phyloP scores from a whole-genome alignment of 2,329 filamentous ascomycete genomes.

The Daldinia eschscholtzii region DNA sequence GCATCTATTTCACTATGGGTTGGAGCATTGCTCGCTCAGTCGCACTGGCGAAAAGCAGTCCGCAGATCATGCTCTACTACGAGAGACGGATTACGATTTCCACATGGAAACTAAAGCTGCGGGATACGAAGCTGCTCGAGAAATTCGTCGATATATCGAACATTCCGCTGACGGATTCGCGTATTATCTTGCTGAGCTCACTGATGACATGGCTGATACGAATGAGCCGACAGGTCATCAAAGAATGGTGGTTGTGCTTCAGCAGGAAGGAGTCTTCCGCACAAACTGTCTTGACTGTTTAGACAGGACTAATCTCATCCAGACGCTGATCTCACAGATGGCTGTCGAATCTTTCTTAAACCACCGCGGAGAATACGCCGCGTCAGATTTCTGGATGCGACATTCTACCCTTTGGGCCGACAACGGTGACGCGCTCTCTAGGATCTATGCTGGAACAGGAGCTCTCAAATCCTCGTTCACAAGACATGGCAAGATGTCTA shows the following conservation, averaged over 20 bases:
- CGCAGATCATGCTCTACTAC: slow-evolving; percentile 79
- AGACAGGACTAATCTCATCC: slow-evolving; percentile 94
- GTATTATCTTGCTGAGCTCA: slow-evolving; percentile 87
- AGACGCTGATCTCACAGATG: slow-evolving; percentile 96
- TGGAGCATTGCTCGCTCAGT: slow-evolving; percentile 80
- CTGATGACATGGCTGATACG: slow-evolving; percentile 64
- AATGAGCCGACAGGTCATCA: slow-evolving; percentile 54
- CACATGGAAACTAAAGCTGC: slow-evolving; percentile 91
- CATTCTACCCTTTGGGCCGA: slow-evolving; percentile 97
- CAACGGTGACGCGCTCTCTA: slow-evolving; percentile 92
- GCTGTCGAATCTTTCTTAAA: slow-evolving; percentile 85
- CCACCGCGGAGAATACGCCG: slow-evolving; percentile 76
- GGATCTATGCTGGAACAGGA: slow-evolving; percentile 96
- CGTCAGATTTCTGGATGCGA: slow-evolving; percentile 88
- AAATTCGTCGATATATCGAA: slow-evolving; percentile 83
- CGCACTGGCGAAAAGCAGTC: slow-evolving; percentile 66
- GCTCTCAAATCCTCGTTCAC: slow-evolving; percentile 97
- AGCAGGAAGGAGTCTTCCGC: slow-evolving; percentile 95
- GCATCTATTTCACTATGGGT: slow-evolving; percentile 81
- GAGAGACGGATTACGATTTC: slow-evolving; percentile 92
- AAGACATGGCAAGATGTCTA: slow-evolving; percentile 92
- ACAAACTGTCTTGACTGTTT: slow-evolving; percentile 97
- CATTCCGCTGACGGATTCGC: slow-evolving; percentile 87
- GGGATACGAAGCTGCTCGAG: slow-evolving; percentile 90
- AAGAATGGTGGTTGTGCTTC: slow-evolving; percentile 77